Evolutionary conservation across 306 rosid species (phyloP), one percentile per base, ranked within the genome.

Genomic region (Chamaecrista fasciculata): DNA sequence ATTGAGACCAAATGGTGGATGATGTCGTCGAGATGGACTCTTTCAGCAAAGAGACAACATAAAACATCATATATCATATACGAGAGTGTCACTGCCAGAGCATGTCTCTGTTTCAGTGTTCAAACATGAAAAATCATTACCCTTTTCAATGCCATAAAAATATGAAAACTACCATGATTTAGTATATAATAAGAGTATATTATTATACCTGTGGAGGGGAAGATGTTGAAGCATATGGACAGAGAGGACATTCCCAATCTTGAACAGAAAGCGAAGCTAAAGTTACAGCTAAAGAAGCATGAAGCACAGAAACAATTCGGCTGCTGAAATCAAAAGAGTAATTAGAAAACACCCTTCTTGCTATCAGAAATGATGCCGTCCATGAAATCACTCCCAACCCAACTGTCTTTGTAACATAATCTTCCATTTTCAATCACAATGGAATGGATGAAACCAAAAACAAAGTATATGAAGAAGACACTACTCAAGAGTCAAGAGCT

Each of bases 1-100:
- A 94, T 90, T 86, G 92, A 73, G 33, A 94, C 83, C 67, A 85
- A 79, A 81, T 94, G 98, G 64, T 94, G 98, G 71, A 90, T 73
- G 56, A 71, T 50, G 28, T 88, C 88, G 73, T 94, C 98, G 58
- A 78, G 6, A 50, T 12, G 76, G 69, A 82, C 64, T 76, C 70
- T 79, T 57, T 86, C 83, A 66, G 66, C 96, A 62, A 90, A 86
- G n/a, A 77, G 75, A 80, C 92, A 90, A 70, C 97, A 88, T 15
- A 78, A 66, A 7, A 84, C 29, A 79, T 94, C 98, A 79, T 94
- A 94, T 3, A 88, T 74, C 18, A 94, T 75, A 76, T 88, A 94
- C 0, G 98, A 88, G 47, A 89, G 82, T 28, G 77, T 94, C 82
- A 86, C 74, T 31, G 83, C 84, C 12, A 88, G 82, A 48, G 80